phyloP scores from a whole-genome alignment of 1,139 yeast genomes.

The Scheffersomyces quercinus region DNA sequence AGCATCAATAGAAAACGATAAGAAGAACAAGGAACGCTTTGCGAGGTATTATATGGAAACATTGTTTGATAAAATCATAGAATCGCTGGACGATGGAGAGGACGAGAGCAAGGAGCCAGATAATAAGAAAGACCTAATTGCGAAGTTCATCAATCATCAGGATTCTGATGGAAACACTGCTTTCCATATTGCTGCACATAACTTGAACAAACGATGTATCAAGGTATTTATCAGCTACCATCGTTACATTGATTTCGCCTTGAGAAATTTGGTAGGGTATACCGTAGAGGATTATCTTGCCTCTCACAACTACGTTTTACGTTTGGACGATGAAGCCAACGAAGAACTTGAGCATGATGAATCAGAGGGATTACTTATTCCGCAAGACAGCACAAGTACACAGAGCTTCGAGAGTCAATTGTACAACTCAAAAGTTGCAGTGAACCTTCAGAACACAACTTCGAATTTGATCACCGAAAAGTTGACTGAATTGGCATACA shows the following conservation, averaged over 20 bases:
- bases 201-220: conserved; percentile 73
- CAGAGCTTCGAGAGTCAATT: conserved; percentile 43
- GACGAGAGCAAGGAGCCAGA: conserved; percentile 7
- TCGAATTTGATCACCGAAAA: conserved; percentile 41
- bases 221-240: conserved; percentile 71
- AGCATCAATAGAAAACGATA: conserved; percentile 38
- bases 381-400: not conserved
- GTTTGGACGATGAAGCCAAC: conserved; percentile 10
- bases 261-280: conserved; percentile 69
- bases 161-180: conserved; percentile 89
- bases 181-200: conserved; percentile 75
- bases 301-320: conserved; percentile 36
- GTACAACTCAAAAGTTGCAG: conserved; percentile 38
- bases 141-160: conserved; percentile 75
- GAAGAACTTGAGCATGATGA: not conserved
- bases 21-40: conserved; percentile 64
- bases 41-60: conserved; percentile 83
- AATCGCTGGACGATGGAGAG: conserved; percentile 21
- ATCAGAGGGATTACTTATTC: not conserved
- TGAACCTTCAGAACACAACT: conserved; percentile 35
- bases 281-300: conserved; percentile 73
- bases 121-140: conserved; percentile 36
- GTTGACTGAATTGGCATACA: conserved; percentile 40
- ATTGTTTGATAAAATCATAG: conserved; percentile 58
- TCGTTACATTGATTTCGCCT: conserved; percentile 60